A percentile compares a stretch with the other conserved stretches of the same genome.
These are phyloP conservation scores for Populus hybrid DNA, from an alignment of 441 rosid genomes.

Conservation along the genomic window DNA sequence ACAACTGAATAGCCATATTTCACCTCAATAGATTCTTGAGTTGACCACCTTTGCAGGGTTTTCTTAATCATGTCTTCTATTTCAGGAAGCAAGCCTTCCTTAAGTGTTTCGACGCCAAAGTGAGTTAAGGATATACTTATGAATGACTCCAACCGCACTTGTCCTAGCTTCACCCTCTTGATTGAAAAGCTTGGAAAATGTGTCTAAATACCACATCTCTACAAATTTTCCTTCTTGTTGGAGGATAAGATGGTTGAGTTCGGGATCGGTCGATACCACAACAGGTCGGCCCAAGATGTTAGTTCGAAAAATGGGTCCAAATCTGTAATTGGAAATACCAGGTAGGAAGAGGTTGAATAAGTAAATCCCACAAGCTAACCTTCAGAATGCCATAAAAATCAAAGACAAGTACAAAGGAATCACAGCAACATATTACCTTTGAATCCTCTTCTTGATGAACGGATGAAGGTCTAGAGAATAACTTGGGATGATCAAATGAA, in stretches of 20 bases:
- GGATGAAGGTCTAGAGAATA: conserved; percentile 43
- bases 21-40: conserved; percentile 16
- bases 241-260: conserved; percentile 27
- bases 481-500: conserved; percentile 38
- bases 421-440: conserved; percentile 24
- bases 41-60: conserved; percentile 26
- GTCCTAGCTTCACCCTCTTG: conserved; percentile 20
- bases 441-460: conserved; percentile 40
- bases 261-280: conserved; percentile 41
- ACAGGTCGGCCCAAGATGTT: conserved; percentile 31
- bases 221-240: conserved; percentile 34
- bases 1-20: conserved; percentile 21
- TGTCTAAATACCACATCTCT: conserved; percentile 33
- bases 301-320: conserved; percentile 44
- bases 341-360: neutral
- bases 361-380: neutral
- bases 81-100: conserved; percentile 18
- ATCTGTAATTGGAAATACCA: conserved; percentile 19
- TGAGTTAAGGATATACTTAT: conserved; percentile 24
- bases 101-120: conserved; percentile 28
- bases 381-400: neutral
- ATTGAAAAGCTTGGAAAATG: conserved; percentile 25
- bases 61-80: conserved; percentile 14
- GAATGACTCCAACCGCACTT: conserved; percentile 14
- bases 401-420: neutral